These are phyloP conservation scores for Pichia sp. DNA, from an alignment of 1,139 yeast species.

Conservation along the genomic window DNA sequence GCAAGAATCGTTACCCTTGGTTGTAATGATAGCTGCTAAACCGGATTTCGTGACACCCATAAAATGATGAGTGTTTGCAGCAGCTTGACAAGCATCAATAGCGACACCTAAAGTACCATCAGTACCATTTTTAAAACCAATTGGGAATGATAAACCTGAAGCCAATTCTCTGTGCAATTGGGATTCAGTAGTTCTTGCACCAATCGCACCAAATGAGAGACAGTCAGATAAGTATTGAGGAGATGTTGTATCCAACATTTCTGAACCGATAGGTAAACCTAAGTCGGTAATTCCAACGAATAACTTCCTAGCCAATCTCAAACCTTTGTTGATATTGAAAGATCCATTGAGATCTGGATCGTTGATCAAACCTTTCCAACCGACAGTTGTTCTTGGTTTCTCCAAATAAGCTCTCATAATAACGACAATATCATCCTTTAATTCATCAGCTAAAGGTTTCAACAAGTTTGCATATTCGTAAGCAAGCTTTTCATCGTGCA, in stretches of 20 bases:
- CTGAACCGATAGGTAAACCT: conserved; percentile 87
- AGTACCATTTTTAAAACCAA: conserved; percentile 97
- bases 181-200: conserved; percentile 98
- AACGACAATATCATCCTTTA: conserved; percentile 67
- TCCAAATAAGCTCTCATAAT: conserved; percentile 97
- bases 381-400: conserved; percentile 97
- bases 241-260: conserved; percentile 95
- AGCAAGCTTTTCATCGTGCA: conserved; percentile 87
- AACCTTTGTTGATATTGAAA: conserved; percentile 92
- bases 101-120: conserved; percentile 94
- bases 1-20: conserved; percentile 87
- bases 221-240: conserved; percentile 95
- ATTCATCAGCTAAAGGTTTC: conserved; percentile 58
- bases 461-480: conserved; percentile 76
- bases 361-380: conserved; percentile 97
- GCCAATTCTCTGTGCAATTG: conserved; percentile 97
- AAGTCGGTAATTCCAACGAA: conserved; percentile 74
- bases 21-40: conserved; percentile 89
- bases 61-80: conserved; percentile 89
- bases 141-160: conserved; percentile 94
- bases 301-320: conserved; percentile 77
- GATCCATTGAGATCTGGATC: conserved; percentile 93
- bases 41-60: conserved; percentile 97
- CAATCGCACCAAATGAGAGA: conserved; percentile 93
- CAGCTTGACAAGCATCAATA: conserved; percentile 87